These are phyloP conservation scores for Ilyonectria robusta DNA, from an alignment of 2,329 filamentous ascomycete genomes.

Conservation along the genomic window DNA sequence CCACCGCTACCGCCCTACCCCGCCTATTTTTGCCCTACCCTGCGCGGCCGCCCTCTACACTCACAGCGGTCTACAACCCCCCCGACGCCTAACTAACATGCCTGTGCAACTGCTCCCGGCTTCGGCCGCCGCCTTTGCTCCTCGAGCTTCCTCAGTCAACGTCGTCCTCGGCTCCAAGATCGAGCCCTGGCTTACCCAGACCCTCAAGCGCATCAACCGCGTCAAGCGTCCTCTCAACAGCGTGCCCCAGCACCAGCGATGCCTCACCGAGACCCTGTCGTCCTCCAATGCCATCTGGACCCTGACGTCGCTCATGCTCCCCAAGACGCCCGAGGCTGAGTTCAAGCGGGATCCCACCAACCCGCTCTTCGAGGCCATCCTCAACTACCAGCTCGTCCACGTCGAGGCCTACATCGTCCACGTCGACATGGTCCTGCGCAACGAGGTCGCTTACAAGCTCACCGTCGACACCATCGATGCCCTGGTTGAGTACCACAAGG, in stretches of 20 bases:
- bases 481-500: constrained; percentile 95
- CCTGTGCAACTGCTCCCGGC: constrained; percentile 93
- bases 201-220: constrained; percentile 95
- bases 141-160: constrained; percentile 89
- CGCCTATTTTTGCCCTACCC: constrained; percentile 13
- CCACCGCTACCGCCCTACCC: constrained; percentile 20
- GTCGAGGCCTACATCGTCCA: constrained; percentile 98
- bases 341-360: constrained; percentile 80
- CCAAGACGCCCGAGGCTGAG: constrained; percentile 89
- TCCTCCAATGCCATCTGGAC: constrained; percentile 94
- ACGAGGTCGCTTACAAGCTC: constrained; percentile 98
- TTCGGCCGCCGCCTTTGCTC: constrained; percentile 96
- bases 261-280: constrained; percentile 94
- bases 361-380: constrained; percentile 78
- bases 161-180: constrained; percentile 93
- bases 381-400: constrained; percentile 94
- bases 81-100: constrained; percentile 67
- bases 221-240: constrained; percentile 98
- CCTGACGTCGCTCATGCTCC: constrained; percentile 90
- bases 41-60: not conserved
- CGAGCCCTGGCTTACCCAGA: constrained; percentile 97
- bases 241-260: constrained; percentile 94
- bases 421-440: constrained; percentile 98
- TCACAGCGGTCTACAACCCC: constrained; percentile 39
- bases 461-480: constrained; percentile 94